These are phyloP conservation scores for Nicotiana noctiflora DNA, from an alignment of 257 asterid genomes.

Conservation along the genomic window DNA sequence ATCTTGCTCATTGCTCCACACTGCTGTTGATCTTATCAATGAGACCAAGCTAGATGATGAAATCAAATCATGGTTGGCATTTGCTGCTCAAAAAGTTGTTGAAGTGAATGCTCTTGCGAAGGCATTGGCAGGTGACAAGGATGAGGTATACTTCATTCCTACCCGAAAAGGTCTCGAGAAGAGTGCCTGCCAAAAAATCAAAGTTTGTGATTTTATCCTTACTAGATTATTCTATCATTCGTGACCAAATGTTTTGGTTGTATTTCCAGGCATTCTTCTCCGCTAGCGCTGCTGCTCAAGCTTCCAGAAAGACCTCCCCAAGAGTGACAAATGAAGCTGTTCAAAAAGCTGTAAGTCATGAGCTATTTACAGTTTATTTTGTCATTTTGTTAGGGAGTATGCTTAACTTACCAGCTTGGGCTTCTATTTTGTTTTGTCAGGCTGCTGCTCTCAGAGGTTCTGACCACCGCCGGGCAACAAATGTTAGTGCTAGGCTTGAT, in stretches of 20 bases:
- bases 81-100: slow-evolving; percentile 86
- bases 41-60: slow-evolving; percentile 88
- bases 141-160: slow-evolving; percentile 47
- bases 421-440: slow-evolving; percentile 17
- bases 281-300: slow-evolving; percentile 81
- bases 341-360: slow-evolving; percentile 85
- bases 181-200: not conserved
- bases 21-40: slow-evolving; percentile 85
- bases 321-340: slow-evolving; percentile 85
- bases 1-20: slow-evolving; percentile 84
- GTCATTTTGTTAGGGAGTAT: too few species aligned
- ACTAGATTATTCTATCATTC: too few species aligned
- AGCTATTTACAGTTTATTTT: too few species aligned
- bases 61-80: slow-evolving; percentile 94
- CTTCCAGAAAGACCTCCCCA: slow-evolving; percentile 91
- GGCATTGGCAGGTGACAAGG: slow-evolving; percentile 75
- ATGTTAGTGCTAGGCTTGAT: slow-evolving; percentile 86
- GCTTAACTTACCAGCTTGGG: too few species aligned
- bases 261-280: slow-evolving; percentile 64
- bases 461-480: slow-evolving; percentile 93
- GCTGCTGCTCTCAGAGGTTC: slow-evolving; percentile 86
- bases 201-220: not conserved
- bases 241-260: not conserved
- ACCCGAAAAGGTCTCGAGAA: not conserved
- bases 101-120: slow-evolving; percentile 95